Evolutionary conservation across 78 protist genomes (phyloP), one percentile per base, ranked within the genome.

Genomic region (Capsaspora owczarzaki): DNA sequence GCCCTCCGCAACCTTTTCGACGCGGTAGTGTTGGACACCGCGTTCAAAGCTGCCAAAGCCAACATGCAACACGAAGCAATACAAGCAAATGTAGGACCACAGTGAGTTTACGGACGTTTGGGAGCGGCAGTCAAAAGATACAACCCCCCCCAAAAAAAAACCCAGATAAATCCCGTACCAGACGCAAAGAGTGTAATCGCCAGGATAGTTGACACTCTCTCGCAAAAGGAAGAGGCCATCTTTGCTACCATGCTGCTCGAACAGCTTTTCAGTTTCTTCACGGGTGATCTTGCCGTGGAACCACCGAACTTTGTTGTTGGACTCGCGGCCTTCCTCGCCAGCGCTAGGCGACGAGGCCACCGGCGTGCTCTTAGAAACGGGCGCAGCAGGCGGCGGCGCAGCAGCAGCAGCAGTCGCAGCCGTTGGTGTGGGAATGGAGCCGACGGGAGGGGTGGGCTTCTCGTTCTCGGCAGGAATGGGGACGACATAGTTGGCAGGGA

Each of bases 141-240:
- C 56, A 49, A 10, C 10, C 56, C 10, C 56, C 10, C 56, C 10
- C 56, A 49, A 10, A 49, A 10, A 49, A 49, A 49, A 10, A 49
- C 56, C 10, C 56, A 49, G 16, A 49, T 16, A 49, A 63, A 22
- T 6, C 25, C 3, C 77, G 68, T 29, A 76, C 43, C 40, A 20
- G 40, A 76, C 71, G 33, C 51, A 51, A 25, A 76, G 80, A 1
- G 80, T 76, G 80, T 76, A 76, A 33, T 76, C 80, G 29, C 80
- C 80, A 29, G 80, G 61, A 38, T 23, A 53, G 27, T 37, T 47
- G 0, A 68, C 53, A 68, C 51, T 38, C 31, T 76, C 80, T 23
- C 80, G 63, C n/a, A 76, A 4, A 0, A 76, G 68, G 35, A 51
- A 76, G 35, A 27, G 27, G 63, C 80, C 80, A n/a, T 51, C 80